Base-by-base conservation (phyloP, 1,139 yeast species). In the Kodamaea alishanica region DNA sequence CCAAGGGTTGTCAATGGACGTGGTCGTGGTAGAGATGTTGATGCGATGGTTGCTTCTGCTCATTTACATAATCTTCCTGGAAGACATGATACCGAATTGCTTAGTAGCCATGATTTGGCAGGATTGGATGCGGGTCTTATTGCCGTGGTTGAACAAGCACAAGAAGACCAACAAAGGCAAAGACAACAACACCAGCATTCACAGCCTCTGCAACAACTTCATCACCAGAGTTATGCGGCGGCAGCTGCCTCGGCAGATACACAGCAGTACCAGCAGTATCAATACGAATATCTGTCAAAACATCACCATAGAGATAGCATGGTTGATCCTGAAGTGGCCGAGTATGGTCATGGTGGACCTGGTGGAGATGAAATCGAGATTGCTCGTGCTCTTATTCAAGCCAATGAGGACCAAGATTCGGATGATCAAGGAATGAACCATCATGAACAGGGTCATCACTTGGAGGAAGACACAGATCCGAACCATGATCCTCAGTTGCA, bases 101-200 rank as follows among this genome's bases (percentile, higher is more conserved):
- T 68, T 23, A 49, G 53, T 32, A 51, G 61, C 23, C 73, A 51
- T 44, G 76, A 73, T 35, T 60, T 74, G 38, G 63, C 73, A 2
- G 64, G 69, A 1, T 55, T 72, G 35, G 79, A 75, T 45, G 75
- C 69, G 39, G 79, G 80, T 35, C 72, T 81, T 8, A 74, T 81
- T 42, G 87, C 84, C 0, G 86, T 81, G 3, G 84, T 81, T 2
- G 84, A 80, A 47, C 80, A 81, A 33, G 85, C 81, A 0, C 81
- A 77, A 47, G 47, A 45, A 25, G 43, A 37, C 8, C 54, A 41
- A 20, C 48, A 43, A 6, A 32, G 40, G n/a, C 30, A 34, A 5
- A 49, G 41, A 24, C 45, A 42, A 27, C 47, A 38, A 23, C 42
- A 40, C 8, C 48, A 41, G 27, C 44, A 46, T 6, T 35, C 27